Evolutionary conservation across 2,329 filamentous ascomycete species (phyloP).

Genomic region (Claviceps pusilla): DNA sequence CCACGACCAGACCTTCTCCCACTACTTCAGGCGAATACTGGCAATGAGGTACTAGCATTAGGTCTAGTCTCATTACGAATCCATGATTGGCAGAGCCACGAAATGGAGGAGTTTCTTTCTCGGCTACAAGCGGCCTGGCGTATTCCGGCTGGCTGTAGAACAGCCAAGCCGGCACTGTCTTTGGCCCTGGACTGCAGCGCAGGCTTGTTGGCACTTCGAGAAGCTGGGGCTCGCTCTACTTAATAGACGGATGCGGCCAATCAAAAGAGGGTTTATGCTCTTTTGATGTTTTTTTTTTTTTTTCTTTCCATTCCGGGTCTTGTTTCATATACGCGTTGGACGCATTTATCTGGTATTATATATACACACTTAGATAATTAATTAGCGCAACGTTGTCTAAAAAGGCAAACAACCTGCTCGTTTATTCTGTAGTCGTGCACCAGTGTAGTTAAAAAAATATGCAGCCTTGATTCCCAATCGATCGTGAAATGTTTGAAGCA

Average conservation of each 20-base stretch:
- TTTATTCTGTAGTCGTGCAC: neutral
- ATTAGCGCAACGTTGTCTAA: neutral
- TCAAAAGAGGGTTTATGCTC: neutral
- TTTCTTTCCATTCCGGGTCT: neutral
- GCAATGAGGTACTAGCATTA: neutral
- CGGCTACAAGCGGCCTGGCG: constrained; percentile 8
- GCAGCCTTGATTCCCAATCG: neutral
- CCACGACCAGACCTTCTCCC: constrained; percentile 7
- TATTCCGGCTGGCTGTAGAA: constrained; percentile 8
- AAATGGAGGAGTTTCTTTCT: neutral
- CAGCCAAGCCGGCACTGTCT: constrained; percentile 9
- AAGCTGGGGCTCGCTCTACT: constrained; percentile 18
- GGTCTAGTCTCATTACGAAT: neutral
- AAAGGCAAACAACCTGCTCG: neutral
- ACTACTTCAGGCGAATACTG: neutral
- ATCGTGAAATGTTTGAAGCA: too few relatives aligned
- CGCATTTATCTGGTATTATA: neutral
- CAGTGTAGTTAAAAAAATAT: neutral
- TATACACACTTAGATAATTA: neutral
- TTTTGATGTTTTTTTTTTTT: neutral
- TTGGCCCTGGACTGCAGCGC: constrained; percentile 10
- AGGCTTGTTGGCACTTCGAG: constrained; percentile 11
- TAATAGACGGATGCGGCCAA: neutral
- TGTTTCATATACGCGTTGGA: neutral
- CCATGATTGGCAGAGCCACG: neutral